These are phyloP conservation scores for Penicillium ucsense DNA, from an alignment of 495 filamentous ascomycete species.

Conservation along the genomic window DNA sequence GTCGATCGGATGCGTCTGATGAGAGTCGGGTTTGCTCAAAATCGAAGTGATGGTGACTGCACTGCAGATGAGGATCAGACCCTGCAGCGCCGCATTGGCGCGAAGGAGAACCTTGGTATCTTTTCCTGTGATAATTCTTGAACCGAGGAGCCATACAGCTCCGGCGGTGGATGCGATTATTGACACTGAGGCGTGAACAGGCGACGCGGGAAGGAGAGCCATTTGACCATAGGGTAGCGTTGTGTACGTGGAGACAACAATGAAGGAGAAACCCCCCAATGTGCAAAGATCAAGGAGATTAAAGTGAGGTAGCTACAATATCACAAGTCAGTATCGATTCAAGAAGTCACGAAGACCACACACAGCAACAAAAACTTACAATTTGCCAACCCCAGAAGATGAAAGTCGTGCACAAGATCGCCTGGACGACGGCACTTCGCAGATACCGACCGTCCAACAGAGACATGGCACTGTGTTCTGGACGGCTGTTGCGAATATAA, in stretches of 20 bases:
- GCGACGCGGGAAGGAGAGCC: slow-evolving; percentile 25
- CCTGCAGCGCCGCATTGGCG: slow-evolving; percentile 21
- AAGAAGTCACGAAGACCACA: background rate
- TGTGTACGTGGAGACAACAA: slow-evolving; percentile 20
- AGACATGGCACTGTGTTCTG: slow-evolving; percentile 17
- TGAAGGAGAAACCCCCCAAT: slow-evolving; percentile 22
- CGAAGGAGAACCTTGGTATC: slow-evolving; percentile 22
- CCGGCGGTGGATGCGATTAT: slow-evolving; percentile 13
- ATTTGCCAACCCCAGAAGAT: slow-evolving; percentile 31
- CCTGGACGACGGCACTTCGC: slow-evolving; percentile 26
- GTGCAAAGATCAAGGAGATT: slow-evolving; percentile 25
- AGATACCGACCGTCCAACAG: slow-evolving; percentile 25
- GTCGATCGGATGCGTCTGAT: slow-evolving; percentile 38
- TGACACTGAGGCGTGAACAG: slow-evolving; percentile 6
- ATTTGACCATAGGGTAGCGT: slow-evolving; percentile 20
- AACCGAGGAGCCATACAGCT: slow-evolving; percentile 19
- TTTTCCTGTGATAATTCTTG: slow-evolving; percentile 19
- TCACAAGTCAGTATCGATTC: slow-evolving; percentile 6
- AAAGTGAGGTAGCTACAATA: slow-evolving; percentile 25
- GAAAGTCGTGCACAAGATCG: slow-evolving; percentile 19
- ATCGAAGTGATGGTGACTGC: slow-evolving; percentile 20
- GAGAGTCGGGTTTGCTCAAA: slow-evolving; percentile 18
- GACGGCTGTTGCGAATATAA: slow-evolving; percentile 14
- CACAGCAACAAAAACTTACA: slow-evolving; percentile 16
- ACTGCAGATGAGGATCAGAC: slow-evolving; percentile 17